phyloP scores from a whole-genome alignment of 345 rosid species.

The Dipteronia dyeriana region DNA sequence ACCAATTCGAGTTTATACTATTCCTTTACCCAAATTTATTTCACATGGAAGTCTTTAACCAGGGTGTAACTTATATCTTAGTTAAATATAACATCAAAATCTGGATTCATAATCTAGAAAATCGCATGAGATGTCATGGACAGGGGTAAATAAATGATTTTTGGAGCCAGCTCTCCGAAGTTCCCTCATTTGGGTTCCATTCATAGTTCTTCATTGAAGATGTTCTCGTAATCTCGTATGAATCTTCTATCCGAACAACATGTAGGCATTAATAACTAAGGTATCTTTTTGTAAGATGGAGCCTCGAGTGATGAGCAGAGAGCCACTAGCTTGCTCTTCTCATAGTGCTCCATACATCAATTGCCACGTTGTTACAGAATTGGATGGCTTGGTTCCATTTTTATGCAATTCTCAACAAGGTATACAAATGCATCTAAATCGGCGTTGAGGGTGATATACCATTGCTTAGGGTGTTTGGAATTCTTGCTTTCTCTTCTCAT shows the following conservation, averaged over 20 bases:
- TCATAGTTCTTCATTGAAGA: not conserved
- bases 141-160: not conserved
- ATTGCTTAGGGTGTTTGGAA: not conserved
- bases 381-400: constrained; percentile 39
- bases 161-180: not conserved
- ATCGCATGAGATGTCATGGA: no score
- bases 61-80: not conserved
- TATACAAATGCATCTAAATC: constrained; percentile 21
- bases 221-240: not conserved
- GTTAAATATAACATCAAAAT: no score
- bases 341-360: constrained; percentile 60
- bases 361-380: constrained; percentile 36
- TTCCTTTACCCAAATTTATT: not conserved
- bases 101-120: no score
- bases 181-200: not conserved
- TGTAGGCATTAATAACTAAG: not conserved
- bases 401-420: constrained; percentile 22
- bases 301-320: constrained; percentile 69
- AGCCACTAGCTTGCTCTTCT: constrained; percentile 64
- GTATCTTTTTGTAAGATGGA: constrained; percentile 25
- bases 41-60: not conserved
- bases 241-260: not conserved
- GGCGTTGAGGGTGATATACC: not conserved
- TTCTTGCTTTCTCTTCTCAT: not conserved
- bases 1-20: not conserved